Base-by-base conservation (phyloP, 805 yeast species). In the Lachancea waltii region DNA sequence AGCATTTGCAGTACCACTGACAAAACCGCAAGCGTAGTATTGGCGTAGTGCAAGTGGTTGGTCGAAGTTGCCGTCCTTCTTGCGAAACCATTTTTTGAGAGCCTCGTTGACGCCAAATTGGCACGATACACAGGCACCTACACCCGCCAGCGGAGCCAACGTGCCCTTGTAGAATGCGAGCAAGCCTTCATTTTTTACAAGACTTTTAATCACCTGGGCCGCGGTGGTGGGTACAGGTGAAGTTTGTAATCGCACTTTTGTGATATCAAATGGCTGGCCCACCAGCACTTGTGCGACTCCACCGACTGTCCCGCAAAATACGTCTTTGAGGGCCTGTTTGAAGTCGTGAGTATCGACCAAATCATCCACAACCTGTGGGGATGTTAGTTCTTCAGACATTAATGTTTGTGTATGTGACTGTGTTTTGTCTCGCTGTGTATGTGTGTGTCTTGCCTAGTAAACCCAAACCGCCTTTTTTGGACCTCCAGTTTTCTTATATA, bases 61-160 rank as follows among this genome's bases (percentile, higher is more conserved):
- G 13, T 29, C 35, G 16, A 5, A n/a, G 8, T 11, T 31, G 16
- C 37, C 39, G 21, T 16, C 29, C 13, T 20, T 27, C 13, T 30
- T 21, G 18, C 13, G 54, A 35, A 83, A 87, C 43, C 70, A 65
- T 53, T 97, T 71, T 64, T 92, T 92, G 95, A 90, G 86, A 54
- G 72, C 81, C 61, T 92, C 97, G 55, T 89, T 89, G 25, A 86
- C 95, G 32, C 95, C 92, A 56, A 92, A 92, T 63, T 92, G 98
- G 28, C 90, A 84, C 7, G 95, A 85, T 9, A 92, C 97, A 69
- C 97, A 89, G 0, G 95, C 95, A 36, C 98, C 98, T n/a, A 90
- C 85, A 9, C 98, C 98, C 24, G 90, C 61, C 50, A 92, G 69
- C 15, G 98, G 98, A 1, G 97, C 89, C 50, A 87, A 54, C 1